Base-by-base conservation (phyloP, 139 green algal genomes). In the Mychonastes homosphaera region DNA sequence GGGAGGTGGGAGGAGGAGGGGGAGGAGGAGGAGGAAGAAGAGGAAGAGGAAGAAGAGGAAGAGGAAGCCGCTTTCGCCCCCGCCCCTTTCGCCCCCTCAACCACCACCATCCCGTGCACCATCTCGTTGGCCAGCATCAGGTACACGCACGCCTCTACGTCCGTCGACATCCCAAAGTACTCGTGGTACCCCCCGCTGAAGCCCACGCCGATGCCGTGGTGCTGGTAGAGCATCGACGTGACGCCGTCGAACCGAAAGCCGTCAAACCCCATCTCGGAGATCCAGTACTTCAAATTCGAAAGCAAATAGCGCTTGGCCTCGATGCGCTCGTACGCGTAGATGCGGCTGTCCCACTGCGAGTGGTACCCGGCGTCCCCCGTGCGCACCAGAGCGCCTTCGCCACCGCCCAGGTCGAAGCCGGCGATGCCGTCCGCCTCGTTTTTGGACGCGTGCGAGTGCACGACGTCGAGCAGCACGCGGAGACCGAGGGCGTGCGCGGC, bases 201-300 rank as follows among this genome's bases (percentile, higher is more conserved):
- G 16, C 65, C 75, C 9, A 80, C 66, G 75, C 91, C 74, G 58
- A 96, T 87, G 63, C 90, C 90, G 68, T 96, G 90, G 75, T 97
- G 91, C 58, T 91, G 79, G 77, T 98, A 98, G 51, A 98, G 78
- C 91, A 98, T 98, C 52, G 74, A 89, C 2, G 90, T 96, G 2
- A 98, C 91, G 39, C 91, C 91, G 69, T 97, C 90, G 74, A 98
- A 98, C 66, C 66, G 56, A 64, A 88, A 89, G 26, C 82, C 82
- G 57, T 89, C 82, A 61, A 89, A 88, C 64, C 78, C 62, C 73
- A 80, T 94, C 74, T 98, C 91, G 13, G 97, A 85, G n/a, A 98
- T 35, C 91, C 90, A 98, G 48, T 60, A 98, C 9, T 80, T 59
- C 43, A 97, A 56, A 70, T 98, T 98, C 49, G 82, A 94, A 24